A percentile compares a stretch with the other conserved stretches of the same genome.
These are phyloP conservation scores for Austroboletus novae-zelandiae DNA, from an alignment of 1,284 basidiomycete genomes.

Conservation along the genomic window DNA sequence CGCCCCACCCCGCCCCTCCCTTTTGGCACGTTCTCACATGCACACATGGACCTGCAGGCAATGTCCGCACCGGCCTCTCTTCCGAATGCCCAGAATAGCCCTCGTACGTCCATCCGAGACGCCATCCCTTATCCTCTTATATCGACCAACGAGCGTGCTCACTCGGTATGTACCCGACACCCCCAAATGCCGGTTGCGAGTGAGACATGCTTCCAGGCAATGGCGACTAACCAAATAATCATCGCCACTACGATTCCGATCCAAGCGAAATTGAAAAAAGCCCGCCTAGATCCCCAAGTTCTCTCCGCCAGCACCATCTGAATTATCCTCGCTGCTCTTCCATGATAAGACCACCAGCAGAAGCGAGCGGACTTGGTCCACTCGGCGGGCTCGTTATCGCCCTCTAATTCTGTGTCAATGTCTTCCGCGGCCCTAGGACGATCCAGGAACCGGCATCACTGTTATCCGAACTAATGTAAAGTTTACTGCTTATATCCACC, in stretches of 20 bases:
- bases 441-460: slow-evolving; percentile 30
- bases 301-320: slow-evolving; percentile 2
- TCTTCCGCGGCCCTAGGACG: slow-evolving; percentile 29
- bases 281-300: slow-evolving; percentile 11
- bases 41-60: slow-evolving; percentile 14
- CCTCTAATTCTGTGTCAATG: slow-evolving; percentile 7
- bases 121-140: slow-evolving; percentile 13
- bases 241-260: slow-evolving; percentile 26
- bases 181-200: not conserved
- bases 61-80: slow-evolving; percentile 9
- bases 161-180: not conserved
- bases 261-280: slow-evolving; percentile 28
- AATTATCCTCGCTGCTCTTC: not conserved
- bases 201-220: not conserved
- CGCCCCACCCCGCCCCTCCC: not conserved
- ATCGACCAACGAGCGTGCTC: slow-evolving; percentile 2
- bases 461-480: slow-evolving; percentile 20
- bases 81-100: slow-evolving; percentile 17
- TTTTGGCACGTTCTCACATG: slow-evolving; percentile 8
- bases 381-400: not conserved
- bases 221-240: slow-evolving; percentile 1
- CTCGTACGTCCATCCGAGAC: slow-evolving; percentile 18
- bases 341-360: not conserved
- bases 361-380: not conserved
- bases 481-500: slow-evolving; percentile 12